A percentile compares a stretch with the other conserved stretches of the same genome.
These are phyloP conservation scores for Vitis rupestris DNA, from an alignment of 164 flowering plant species.

Conservation along the genomic window DNA sequence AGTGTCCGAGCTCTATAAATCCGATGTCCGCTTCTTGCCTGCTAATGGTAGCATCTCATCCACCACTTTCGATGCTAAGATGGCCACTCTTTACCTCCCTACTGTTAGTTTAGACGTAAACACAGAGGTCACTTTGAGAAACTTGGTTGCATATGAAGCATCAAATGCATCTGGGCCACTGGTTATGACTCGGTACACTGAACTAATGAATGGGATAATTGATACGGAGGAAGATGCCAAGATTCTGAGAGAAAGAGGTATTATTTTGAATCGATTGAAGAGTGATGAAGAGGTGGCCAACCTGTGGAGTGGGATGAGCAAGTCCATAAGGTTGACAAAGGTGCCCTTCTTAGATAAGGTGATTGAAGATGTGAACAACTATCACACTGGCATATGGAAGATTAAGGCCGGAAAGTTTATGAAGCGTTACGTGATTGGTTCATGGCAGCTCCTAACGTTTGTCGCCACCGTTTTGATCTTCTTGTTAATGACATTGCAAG, in stretches of 20 bases:
- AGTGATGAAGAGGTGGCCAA: slow-evolving; percentile 61
- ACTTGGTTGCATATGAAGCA: slow-evolving; percentile 69
- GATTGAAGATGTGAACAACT: slow-evolving; percentile 67
- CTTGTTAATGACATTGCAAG: slow-evolving; percentile 42
- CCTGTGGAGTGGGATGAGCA: slow-evolving; percentile 77
- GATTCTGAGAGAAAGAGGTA: slow-evolving; percentile 55
- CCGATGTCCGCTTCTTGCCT: slow-evolving; percentile 36
- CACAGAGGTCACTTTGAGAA: slow-evolving; percentile 58
- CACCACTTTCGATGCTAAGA: slow-evolving; percentile 32
- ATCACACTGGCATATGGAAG: slow-evolving; percentile 48
- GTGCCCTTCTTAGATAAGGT: slow-evolving; percentile 52
- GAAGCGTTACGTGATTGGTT: slow-evolving; percentile 43
- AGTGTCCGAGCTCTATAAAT: slow-evolving; percentile 29
- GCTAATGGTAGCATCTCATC: slow-evolving; percentile 25
- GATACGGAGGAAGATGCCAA: slow-evolving; percentile 59
- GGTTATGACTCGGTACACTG: slow-evolving; percentile 60
- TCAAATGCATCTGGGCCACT: slow-evolving; percentile 48
- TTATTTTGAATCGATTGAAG: slow-evolving; percentile 58
- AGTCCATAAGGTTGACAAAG: slow-evolving; percentile 55
- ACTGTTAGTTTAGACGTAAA: slow-evolving; percentile 38
- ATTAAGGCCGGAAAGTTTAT: slow-evolving; percentile 34
- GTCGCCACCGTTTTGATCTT: slow-evolving; percentile 43
- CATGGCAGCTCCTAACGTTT: slow-evolving; percentile 56
- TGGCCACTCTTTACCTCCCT: slow-evolving; percentile 36
- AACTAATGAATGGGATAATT: slow-evolving; percentile 73